A percentile compares a stretch with the other conserved stretches of the same genome.
These are phyloP conservation scores for Suillus decipiens DNA, from an alignment of 768 basidiomycete species.

Conservation along the genomic window DNA sequence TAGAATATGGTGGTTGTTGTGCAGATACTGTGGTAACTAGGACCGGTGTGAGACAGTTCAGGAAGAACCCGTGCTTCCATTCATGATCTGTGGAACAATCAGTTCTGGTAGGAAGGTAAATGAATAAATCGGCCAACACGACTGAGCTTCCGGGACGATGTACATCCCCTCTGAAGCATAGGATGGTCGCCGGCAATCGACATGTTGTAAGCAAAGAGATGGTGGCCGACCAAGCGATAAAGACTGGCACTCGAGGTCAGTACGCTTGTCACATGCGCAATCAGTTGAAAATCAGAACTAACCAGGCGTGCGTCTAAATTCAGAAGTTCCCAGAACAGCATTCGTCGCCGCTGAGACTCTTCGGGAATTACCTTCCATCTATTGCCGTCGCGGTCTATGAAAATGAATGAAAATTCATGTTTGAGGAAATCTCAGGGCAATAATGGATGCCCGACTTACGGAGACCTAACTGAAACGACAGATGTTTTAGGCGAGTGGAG, in stretches of 20 bases:
- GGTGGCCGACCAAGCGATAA: slow-evolving; percentile 73
- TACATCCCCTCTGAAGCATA: slow-evolving; percentile 33
- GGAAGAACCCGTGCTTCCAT: slow-evolving; percentile 71
- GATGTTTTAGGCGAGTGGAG: slow-evolving; percentile 7
- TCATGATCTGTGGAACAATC: slow-evolving; percentile 52
- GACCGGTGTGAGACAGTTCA: slow-evolving; percentile 62
- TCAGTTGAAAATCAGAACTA: slow-evolving; percentile 32
- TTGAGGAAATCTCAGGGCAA: slow-evolving; percentile 14
- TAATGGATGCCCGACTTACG: slow-evolving; percentile 45
- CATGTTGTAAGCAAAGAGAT: slow-evolving; percentile 63
- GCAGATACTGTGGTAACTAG: slow-evolving; percentile 58
- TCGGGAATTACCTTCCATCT: slow-evolving; percentile 68
- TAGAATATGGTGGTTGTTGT: slow-evolving; percentile 50
- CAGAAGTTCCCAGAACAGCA: slow-evolving; percentile 75
- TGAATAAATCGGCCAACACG: slow-evolving; percentile 27
- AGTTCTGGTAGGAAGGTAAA: slow-evolving; percentile 12
- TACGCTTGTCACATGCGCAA: slow-evolving; percentile 13
- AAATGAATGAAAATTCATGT: slow-evolving; percentile 13
- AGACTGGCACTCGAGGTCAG: slow-evolving; percentile 42
- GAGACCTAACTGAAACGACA: slow-evolving; percentile 56
- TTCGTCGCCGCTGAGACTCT: slow-evolving; percentile 67
- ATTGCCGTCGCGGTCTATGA: slow-evolving; percentile 65
- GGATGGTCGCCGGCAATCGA: slow-evolving; percentile 54
- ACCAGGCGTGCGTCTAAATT: slow-evolving; percentile 69
- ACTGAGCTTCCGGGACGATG: slow-evolving; percentile 29